These are phyloP conservation scores for Rhizoctonia solani DNA, from an alignment of 1,284 basidiomycete genomes.

Conservation along the genomic window DNA sequence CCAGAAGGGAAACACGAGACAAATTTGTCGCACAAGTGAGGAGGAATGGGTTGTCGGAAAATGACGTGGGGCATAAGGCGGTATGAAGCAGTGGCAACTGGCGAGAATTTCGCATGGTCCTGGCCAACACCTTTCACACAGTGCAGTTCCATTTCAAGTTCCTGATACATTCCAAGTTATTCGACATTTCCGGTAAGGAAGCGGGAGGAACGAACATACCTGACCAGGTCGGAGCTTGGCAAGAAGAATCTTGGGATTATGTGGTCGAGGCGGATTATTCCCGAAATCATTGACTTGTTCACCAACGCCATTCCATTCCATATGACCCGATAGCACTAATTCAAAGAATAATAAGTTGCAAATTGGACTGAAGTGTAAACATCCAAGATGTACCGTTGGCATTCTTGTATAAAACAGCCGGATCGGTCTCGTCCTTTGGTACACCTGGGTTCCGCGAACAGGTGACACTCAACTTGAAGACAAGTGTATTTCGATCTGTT, in stretches of 20 bases:
- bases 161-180: conserved; percentile 50
- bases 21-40: conserved; percentile 73
- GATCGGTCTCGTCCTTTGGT: conserved; percentile 62
- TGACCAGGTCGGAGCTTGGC: conserved; percentile 91
- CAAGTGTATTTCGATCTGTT: conserved; percentile 90
- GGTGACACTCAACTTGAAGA: conserved; percentile 76
- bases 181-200: no score
- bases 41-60: conserved; percentile 69
- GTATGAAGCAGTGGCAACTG: conserved; percentile 97
- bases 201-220: conserved; percentile 40
- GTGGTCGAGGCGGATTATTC: conserved; percentile 63
- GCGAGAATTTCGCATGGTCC: conserved; percentile 96
- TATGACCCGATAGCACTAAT: conserved; percentile 73
- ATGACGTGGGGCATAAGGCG: conserved; percentile 88
- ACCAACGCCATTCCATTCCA: conserved; percentile 87
- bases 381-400: conserved; percentile 49
- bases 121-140: conserved; percentile 94
- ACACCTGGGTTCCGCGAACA: conserved; percentile 66
- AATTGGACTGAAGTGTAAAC: not conserved
- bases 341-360: not conserved
- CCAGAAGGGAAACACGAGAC: conserved; percentile 86
- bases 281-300: conserved; percentile 64
- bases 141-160: conserved; percentile 84
- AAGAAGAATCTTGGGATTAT: conserved; percentile 85
- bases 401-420: conserved; percentile 69